A percentile compares a stretch with the other conserved stretches of the same genome.
Conservation (phyloP, 352 stramenopile species). For the Globisporangium okanoganense region DNA sequence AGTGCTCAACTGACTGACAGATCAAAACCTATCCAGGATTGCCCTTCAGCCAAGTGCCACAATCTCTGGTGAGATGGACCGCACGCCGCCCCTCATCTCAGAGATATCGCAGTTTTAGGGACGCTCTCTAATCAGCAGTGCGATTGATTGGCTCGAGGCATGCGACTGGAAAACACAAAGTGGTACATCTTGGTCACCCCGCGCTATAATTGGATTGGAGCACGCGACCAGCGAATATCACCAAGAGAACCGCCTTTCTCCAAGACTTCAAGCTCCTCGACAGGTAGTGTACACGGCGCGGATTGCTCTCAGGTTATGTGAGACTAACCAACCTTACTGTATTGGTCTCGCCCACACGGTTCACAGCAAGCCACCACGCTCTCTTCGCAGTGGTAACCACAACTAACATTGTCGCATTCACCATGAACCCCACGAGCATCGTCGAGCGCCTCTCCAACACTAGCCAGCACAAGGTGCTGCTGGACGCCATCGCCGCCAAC, state of each 20-base stretch:
- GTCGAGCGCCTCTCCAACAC: constrained; percentile 22
- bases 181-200: background rate
- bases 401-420: constrained; percentile 4
- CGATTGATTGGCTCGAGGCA: background rate
- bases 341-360: too few relatives aligned
- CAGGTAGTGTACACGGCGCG: too few relatives aligned
- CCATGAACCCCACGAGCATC: constrained; percentile 16
- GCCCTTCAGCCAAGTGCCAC: background rate
- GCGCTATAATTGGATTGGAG: background rate
- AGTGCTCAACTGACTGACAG: background rate
- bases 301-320: too few relatives aligned
- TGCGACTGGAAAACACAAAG: background rate
- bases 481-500: background rate
- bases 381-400: too few relatives aligned
- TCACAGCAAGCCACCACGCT: too few relatives aligned
- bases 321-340: too few relatives aligned
- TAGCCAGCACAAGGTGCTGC: background rate
- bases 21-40: background rate
- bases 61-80: background rate
- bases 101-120: background rate
- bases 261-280: too few relatives aligned
- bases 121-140: too few relatives aligned
- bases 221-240: too few relatives aligned
- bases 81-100: background rate
- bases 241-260: too few relatives aligned